A percentile compares a stretch with the other conserved stretches of the same genome.
These are phyloP conservation scores for Colletotrichum siamense DNA, from an alignment of 2,329 filamentous ascomycete genomes.

Conservation along the genomic window DNA sequence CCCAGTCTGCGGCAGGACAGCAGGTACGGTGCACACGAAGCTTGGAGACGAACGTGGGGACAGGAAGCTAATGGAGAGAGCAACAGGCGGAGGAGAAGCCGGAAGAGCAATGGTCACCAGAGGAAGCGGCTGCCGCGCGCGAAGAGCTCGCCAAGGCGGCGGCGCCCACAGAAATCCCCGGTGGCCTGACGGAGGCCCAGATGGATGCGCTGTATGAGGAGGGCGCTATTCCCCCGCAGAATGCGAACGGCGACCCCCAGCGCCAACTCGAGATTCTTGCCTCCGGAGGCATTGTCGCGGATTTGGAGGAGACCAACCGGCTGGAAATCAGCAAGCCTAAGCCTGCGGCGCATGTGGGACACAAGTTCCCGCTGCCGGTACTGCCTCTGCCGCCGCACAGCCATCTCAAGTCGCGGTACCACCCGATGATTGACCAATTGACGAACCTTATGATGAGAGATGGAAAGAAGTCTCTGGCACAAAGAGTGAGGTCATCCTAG, in stretches of 20 bases:
- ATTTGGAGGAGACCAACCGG: slow-evolving; percentile 5
- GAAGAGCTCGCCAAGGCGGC: slow-evolving; percentile 9
- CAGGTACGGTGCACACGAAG: not conserved
- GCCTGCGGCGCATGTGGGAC: not conserved
- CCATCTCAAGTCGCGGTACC: slow-evolving; percentile 82
- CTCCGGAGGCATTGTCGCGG: slow-evolving; percentile 29
- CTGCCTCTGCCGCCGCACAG: slow-evolving; percentile 65
- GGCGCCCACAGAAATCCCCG: slow-evolving; percentile 23
- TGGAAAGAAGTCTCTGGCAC: slow-evolving; percentile 89
- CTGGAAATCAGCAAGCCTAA: not conserved
- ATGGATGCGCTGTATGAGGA: slow-evolving; percentile 47
- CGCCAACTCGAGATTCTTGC: slow-evolving; percentile 36
- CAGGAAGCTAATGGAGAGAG: not conserved
- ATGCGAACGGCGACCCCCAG: slow-evolving; percentile 10
- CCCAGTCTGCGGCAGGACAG: not conserved
- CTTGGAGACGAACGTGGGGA: not conserved
- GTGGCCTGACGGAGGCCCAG: slow-evolving; percentile 47
- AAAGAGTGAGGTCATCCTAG: slow-evolving; percentile 67
- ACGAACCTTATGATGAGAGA: slow-evolving; percentile 91
- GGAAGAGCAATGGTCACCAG: slow-evolving; percentile 10
- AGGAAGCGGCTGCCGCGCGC: slow-evolving; percentile 9
- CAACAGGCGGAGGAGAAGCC: not conserved
- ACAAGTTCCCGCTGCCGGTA: slow-evolving; percentile 79
- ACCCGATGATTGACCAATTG: slow-evolving; percentile 83
- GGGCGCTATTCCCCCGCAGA: slow-evolving; percentile 43